These are phyloP conservation scores for Alternaria ethzedia DNA, from an alignment of 2,329 filamentous ascomycete species.

Conservation along the genomic window DNA sequence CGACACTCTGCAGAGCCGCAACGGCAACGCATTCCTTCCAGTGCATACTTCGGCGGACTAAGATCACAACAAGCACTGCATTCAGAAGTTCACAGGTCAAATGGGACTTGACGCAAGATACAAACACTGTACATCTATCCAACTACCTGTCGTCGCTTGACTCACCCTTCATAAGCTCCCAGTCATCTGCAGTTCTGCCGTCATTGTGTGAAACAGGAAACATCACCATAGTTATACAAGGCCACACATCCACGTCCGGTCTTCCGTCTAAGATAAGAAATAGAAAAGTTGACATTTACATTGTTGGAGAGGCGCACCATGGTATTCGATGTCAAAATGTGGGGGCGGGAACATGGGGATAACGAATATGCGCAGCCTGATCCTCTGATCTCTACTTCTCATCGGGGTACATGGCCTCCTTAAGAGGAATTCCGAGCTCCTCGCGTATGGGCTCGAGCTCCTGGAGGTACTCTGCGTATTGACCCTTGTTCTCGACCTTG, in stretches of 20 bases:
- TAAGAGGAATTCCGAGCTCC: conserved; percentile 89
- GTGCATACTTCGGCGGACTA: neutral
- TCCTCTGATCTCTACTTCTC: conserved; percentile 34
- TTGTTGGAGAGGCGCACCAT: conserved; percentile 19
- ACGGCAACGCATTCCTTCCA: neutral
- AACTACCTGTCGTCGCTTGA: neutral
- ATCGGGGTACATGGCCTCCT: conserved; percentile 88
- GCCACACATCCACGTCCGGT: conserved; percentile 18
- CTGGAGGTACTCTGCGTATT: conserved; percentile 95
- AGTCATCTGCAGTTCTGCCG: neutral
- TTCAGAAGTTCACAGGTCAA: neutral
- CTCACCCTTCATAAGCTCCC: neutral
- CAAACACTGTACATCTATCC: neutral
- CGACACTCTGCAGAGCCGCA: neutral
- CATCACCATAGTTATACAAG: conserved; percentile 38
- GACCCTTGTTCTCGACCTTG: conserved; percentile 98
- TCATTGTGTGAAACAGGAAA: conserved; percentile 22
- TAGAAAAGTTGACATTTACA: conserved; percentile 32
- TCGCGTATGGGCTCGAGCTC: conserved; percentile 92
- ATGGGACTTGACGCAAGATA: neutral
- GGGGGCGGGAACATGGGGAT: conserved; percentile 9
- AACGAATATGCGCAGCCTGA: conserved; percentile 13
- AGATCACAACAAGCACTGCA: neutral
- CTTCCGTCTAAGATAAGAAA: conserved; percentile 28
- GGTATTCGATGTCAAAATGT: conserved; percentile 17